phyloP scores from a whole-genome alignment of 2,329 filamentous ascomycete genomes.

The Colletotrichum sp. region DNA sequence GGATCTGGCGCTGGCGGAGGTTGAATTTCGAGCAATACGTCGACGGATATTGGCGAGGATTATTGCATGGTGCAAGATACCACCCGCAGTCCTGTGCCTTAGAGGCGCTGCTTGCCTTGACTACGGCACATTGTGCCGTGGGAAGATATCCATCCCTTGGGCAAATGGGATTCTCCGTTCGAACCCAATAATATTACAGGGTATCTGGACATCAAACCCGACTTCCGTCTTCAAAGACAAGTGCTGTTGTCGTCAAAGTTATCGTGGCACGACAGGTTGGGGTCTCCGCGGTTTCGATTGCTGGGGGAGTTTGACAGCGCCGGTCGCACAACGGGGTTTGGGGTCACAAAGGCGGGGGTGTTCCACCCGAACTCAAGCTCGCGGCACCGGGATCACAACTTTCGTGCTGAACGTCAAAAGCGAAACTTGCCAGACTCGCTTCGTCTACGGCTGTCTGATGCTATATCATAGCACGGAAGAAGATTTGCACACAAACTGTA shows the following conservation, averaged over 20 bases:
- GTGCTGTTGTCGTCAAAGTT: neutral
- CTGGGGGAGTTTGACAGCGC: neutral
- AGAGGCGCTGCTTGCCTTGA: neutral
- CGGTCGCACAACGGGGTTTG: neutral
- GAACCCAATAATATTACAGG: neutral
- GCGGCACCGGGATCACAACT: neutral
- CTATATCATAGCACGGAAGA: neutral
- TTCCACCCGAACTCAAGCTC: neutral
- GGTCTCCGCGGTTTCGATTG: neutral
- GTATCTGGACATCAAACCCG: neutral
- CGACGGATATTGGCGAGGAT: neutral
- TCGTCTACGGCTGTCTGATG: neutral
- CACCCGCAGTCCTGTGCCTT: neutral
- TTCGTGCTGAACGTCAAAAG: neutral
- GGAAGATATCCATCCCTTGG: neutral
- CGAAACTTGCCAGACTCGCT: neutral
- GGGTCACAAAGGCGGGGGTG: slow-evolving; percentile 2
- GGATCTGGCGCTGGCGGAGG: neutral
- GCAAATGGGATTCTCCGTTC: neutral
- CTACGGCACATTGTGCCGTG: neutral
- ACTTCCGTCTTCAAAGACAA: neutral
- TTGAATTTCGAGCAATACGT: neutral
- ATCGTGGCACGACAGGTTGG: neutral
- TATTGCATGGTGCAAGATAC: neutral
- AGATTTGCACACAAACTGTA: neutral